Evolutionary conservation across 805 yeast genomes (phyloP).

Genomic region (Teunomyces panamensis): DNA sequence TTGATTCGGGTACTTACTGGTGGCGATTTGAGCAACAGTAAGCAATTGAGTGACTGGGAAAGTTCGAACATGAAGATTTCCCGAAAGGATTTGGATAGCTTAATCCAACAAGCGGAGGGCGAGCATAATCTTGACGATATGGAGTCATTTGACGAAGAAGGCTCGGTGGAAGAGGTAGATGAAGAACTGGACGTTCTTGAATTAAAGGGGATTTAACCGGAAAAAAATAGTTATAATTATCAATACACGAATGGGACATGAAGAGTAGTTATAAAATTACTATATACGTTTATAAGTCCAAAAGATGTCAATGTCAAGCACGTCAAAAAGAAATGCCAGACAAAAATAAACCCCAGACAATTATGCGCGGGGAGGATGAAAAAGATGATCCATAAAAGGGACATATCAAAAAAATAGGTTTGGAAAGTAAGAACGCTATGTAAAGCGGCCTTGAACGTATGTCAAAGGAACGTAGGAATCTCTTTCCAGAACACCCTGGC

Average conservation of each 20-base stretch:
- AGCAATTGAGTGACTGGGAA: constrained; percentile 39
- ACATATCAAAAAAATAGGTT: too few species aligned
- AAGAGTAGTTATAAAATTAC: too few species aligned
- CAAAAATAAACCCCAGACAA: not conserved
- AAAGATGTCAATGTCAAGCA: too few species aligned
- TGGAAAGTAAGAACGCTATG: not conserved
- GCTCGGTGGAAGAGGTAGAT: constrained; percentile 12
- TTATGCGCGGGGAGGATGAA: too few species aligned
- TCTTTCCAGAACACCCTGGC: constrained; percentile 23
- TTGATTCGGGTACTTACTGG: constrained; percentile 61
- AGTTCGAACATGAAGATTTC: constrained; percentile 25
- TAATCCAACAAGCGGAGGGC: constrained; percentile 8
- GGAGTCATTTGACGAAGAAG: constrained; percentile 11
- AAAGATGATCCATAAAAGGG: not conserved
- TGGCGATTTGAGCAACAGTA: constrained; percentile 37
- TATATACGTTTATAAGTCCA: too few species aligned
- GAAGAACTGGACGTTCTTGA: constrained; percentile 12
- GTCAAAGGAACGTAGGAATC: constrained; percentile 20
- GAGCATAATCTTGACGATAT: constrained; percentile 13
- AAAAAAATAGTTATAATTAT: too few species aligned
- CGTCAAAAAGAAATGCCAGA: too few species aligned
- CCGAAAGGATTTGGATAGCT: constrained; percentile 19
- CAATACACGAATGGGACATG: too few species aligned
- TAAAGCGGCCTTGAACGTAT: not conserved
- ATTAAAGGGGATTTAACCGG: not conserved